Percentiles rank a stretch among this genome's conserved stretches.
These are phyloP conservation scores for Stellera chamaejasme DNA, from an alignment of 345 rosid species.

Conservation along the genomic window DNA sequence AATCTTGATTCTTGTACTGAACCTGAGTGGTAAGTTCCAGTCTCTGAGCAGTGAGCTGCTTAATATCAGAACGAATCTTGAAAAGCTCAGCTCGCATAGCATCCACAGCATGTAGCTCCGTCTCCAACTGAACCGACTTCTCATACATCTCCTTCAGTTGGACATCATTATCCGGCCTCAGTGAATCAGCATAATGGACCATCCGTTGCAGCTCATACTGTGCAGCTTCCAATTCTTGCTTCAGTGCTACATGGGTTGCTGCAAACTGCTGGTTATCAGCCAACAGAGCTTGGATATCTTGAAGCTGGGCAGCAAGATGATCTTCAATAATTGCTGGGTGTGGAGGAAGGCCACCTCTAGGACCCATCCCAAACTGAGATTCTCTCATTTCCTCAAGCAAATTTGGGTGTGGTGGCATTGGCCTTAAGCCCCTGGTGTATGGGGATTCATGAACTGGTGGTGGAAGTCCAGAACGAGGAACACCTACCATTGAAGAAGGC, in stretches of 20 bases:
- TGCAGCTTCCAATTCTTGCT: conserved; percentile 84
- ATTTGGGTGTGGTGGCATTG: conserved; percentile 40
- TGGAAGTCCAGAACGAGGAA: conserved; percentile 38
- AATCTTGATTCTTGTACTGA: conserved; percentile 63
- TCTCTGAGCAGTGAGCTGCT: conserved; percentile 56
- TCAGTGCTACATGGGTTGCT: conserved; percentile 87
- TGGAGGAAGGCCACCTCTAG: conserved; percentile 45
- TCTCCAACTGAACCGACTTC: conserved; percentile 52
- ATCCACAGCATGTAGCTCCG: conserved; percentile 62
- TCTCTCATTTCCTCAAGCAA: conserved; percentile 62
- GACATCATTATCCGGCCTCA: conserved; percentile 65
- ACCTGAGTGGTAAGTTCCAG: conserved; percentile 68
- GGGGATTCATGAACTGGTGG: conserved; percentile 45
- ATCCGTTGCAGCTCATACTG: conserved; percentile 73
- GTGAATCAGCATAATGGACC: conserved; percentile 51
- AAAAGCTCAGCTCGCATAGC: conserved; percentile 53
- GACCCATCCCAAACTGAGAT: conserved; percentile 46
- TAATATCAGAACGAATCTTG: conserved; percentile 62
- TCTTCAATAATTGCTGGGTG: conserved; percentile 67
- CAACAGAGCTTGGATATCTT: conserved; percentile 79
- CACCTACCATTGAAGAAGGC: conserved; percentile 32
- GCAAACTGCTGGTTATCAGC: conserved; percentile 85
- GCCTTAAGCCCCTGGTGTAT: conserved; percentile 48
- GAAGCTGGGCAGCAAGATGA: conserved; percentile 66
- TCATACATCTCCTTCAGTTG: conserved; percentile 87